These are phyloP conservation scores for Starmerella potacharoeniae DNA, from an alignment of 805 yeast genomes.

Conservation along the genomic window DNA sequence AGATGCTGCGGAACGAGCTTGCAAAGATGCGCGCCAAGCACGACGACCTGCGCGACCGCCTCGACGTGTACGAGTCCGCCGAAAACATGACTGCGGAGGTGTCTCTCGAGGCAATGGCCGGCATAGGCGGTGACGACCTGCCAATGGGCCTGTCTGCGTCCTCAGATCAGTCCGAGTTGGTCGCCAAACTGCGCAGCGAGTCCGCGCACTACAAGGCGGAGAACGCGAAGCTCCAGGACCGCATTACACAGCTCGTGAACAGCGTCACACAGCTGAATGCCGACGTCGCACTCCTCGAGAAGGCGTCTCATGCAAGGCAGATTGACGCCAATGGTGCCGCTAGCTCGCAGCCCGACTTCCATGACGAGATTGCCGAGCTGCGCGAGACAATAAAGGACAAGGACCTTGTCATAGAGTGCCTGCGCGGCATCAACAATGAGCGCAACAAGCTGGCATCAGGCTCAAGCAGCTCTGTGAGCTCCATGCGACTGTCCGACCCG, in stretches of 20 bases:
- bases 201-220: constrained; percentile 9
- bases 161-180: not conserved
- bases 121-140: constrained; percentile 5
- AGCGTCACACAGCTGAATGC: constrained; percentile 17
- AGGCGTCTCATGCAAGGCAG: not conserved
- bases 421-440: constrained; percentile 4
- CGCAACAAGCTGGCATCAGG: not conserved
- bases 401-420: constrained; percentile 8
- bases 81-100: constrained; percentile 17
- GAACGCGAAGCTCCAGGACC: constrained; percentile 17
- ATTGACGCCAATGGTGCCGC: not conserved
- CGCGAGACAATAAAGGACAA: constrained; percentile 31
- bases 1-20: constrained; percentile 23
- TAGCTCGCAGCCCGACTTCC: constrained; percentile 41
- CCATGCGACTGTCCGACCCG: not conserved
- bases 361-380: constrained; percentile 56
- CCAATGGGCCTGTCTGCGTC: not conserved
- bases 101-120: constrained; percentile 20
- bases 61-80: constrained; percentile 17
- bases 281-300: constrained; percentile 12
- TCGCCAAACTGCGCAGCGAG: not conserved
- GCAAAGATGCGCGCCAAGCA: constrained; percentile 8
- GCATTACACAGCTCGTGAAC: constrained; percentile 14
- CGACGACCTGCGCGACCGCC: constrained; percentile 23
- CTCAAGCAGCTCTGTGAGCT: not conserved